phyloP scores from a whole-genome alignment of 805 yeast genomes.

The Clavispora carvajalis region DNA sequence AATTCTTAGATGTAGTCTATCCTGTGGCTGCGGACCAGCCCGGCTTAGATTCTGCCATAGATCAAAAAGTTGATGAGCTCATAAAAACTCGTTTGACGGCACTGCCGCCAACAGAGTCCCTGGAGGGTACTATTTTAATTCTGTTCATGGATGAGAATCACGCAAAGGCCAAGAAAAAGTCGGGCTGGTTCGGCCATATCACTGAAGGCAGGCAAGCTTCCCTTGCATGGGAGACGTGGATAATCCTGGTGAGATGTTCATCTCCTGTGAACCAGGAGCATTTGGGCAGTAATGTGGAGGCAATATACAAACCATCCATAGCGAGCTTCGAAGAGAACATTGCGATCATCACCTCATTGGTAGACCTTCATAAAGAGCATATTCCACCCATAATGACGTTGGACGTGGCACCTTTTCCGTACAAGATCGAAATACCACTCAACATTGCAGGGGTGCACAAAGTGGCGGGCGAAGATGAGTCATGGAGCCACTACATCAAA shows the following conservation, averaged over 20 bases:
- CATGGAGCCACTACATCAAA: constrained; percentile 34
- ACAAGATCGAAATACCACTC: constrained; percentile 24
- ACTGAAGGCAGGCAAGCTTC: constrained; percentile 31
- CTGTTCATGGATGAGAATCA: constrained; percentile 36
- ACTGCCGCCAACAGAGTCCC: constrained; percentile 13
- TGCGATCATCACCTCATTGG: constrained; percentile 44
- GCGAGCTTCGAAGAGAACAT: constrained; percentile 38
- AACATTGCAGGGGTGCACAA: constrained; percentile 3
- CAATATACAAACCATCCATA: constrained; percentile 24
- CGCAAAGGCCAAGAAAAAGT: constrained; percentile 35
- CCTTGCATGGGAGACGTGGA: constrained; percentile 70
- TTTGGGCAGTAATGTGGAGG: constrained; percentile 17
- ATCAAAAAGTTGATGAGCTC: constrained; percentile 28
- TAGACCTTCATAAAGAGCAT: constrained; percentile 55
- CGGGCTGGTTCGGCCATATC: constrained; percentile 49
- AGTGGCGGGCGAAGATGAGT: constrained; percentile 23
- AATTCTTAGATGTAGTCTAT: constrained; percentile 55
- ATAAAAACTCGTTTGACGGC: constrained; percentile 23
- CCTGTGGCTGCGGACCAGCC: constrained; percentile 44
- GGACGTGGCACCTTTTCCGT: constrained; percentile 62
- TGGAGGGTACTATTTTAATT: constrained; percentile 29
- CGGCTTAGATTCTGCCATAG: constrained; percentile 44
- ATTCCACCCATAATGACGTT: constrained; percentile 70
- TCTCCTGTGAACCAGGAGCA: constrained; percentile 19
- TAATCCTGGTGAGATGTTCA: constrained; percentile 44